Evolutionary conservation across 805 yeast genomes (phyloP), one percentile per base, ranked within the genome.

Genomic region (Myxozyma melibiosi): DNA sequence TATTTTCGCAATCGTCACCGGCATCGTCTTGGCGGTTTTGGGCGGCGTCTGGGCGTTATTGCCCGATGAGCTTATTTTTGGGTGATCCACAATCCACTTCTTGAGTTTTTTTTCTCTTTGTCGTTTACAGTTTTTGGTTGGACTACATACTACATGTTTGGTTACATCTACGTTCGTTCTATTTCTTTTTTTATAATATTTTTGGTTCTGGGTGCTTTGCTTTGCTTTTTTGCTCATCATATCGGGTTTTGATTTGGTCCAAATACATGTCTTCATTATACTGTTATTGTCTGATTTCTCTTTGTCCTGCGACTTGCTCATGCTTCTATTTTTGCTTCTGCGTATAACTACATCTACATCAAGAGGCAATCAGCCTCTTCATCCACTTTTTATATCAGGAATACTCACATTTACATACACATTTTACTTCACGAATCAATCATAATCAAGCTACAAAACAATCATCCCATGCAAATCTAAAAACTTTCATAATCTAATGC

Each of bases 1-100:
- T 35, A 20, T 58, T 30, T 37, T 55, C 25, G 50, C 51, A 27
- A 58, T 58, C 28, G 22, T 39, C 14, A 46, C 44, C 28, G 58
- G 53, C 16, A 14, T 31, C 8, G 24, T 58, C 13, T 27, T 58
- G 20, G 62, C 62, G 33, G 39, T 55, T 30, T 49, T 58, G 7
- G 62, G 62, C 16, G 59, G 60, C n/a, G 43, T 50, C 18, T 58
- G 59, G 55, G 58, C 62, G 7, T 31, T 58, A 22, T 40, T 58
- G 18, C 62, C 62, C n/a, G 31, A 43, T 20, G 50, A 42, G 30
- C 13, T 47, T 9, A 53, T 57, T 42, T 57, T 57, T 43, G 59
- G 54, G n/a, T n/a, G n/a, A n/a, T n/a, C 11, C n/a, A 34, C 25
- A 28, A 5, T 5, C 28, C 44, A 8, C 16, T 9, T 16, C 14